Base-by-base conservation (phyloP, 2,329 filamentous ascomycete species). In the Pseudogymnoascus verrucosus region DNA sequence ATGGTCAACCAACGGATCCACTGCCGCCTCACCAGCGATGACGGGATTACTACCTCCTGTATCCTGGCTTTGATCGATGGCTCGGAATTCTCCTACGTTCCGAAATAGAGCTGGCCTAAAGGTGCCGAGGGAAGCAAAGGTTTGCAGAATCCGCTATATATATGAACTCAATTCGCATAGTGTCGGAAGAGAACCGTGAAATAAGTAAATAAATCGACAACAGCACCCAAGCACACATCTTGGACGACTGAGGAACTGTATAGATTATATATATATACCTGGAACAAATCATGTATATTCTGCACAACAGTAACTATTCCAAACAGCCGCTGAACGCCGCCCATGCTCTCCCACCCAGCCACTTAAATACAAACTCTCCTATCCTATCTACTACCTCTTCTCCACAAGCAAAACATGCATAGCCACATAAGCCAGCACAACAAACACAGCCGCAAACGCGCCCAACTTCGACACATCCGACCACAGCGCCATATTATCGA, bases 401-500 rank as follows among this genome's bases (percentile, higher is more conserved):
- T 99, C 95, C 21, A 99, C 86, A 59, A 99, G 84, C 71, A 99
- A 77, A 66, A 98, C 77, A 78, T 99, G 95, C 91, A 99, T 96
- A 14, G 93, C 93, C 31, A 78, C 80, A 74, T 98, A 99, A 5
- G 95, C 93, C 68, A 98, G 80, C 51, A 97, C 77, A 60, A 98
- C 86, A 72, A 98, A 99, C 0, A 85, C 82, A 0, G 84, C 88
- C 1, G 89, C 91, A 75, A 97, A 96, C 10, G 95, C 80, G 5
- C 85, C 91, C 12, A 99, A 78, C 57, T 91, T 93, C 61, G 89
- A 79, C 26, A 95, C 86, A 75, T 99, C 95, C 51, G 79, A 78
- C 93, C 92, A 97, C 64, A 96, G 82, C 0, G 91, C 91, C 65
- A 87, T 80, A 28, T 93, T 96, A 72, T 96, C 84, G 75, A 99